Conservation (phyloP, 148 eudicot species). For the Hydrangea macrophylla region DNA sequence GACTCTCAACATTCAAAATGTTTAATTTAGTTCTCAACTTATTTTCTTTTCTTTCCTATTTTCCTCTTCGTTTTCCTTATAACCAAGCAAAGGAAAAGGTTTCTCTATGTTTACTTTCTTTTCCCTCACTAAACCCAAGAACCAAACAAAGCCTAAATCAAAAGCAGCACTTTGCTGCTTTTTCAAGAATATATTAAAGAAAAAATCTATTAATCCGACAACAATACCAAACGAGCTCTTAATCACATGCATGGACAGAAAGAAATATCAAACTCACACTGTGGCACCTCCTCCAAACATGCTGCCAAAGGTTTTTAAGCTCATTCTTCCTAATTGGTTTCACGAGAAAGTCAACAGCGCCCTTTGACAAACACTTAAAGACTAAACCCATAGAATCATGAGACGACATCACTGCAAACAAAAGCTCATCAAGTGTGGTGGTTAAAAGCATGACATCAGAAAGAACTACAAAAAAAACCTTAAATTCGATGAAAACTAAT, state of each 20-base stretch:
- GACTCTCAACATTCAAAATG: too few species aligned
- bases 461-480: not conserved
- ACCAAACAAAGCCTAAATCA: too few species aligned
- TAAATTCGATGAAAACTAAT: not conserved
- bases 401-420: slow-evolving; percentile 59
- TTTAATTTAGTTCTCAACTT: too few species aligned
- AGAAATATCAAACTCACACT: slow-evolving; percentile 17
- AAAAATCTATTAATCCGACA: too few species aligned
- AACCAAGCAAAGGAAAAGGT: too few species aligned
- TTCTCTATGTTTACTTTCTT: too few species aligned
- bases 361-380: slow-evolving; percentile 54
- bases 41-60: too few species aligned
- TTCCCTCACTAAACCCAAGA: too few species aligned
- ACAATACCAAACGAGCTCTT: too few species aligned
- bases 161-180: too few species aligned
- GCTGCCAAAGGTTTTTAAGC: slow-evolving; percentile 70
- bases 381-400: slow-evolving; percentile 56
- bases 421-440: slow-evolving; percentile 12
- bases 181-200: too few species aligned
- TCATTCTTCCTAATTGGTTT: slow-evolving; percentile 68
- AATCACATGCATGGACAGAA: not conserved
- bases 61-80: too few species aligned
- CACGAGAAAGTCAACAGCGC: slow-evolving; percentile 64
- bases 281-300: slow-evolving; percentile 52
- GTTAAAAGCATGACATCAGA: not conserved